Percentiles rank a stretch among this genome's conserved stretches.
These are phyloP conservation scores for Aspergillus funiculosus DNA, from an alignment of 495 filamentous ascomycete species.

Conservation along the genomic window DNA sequence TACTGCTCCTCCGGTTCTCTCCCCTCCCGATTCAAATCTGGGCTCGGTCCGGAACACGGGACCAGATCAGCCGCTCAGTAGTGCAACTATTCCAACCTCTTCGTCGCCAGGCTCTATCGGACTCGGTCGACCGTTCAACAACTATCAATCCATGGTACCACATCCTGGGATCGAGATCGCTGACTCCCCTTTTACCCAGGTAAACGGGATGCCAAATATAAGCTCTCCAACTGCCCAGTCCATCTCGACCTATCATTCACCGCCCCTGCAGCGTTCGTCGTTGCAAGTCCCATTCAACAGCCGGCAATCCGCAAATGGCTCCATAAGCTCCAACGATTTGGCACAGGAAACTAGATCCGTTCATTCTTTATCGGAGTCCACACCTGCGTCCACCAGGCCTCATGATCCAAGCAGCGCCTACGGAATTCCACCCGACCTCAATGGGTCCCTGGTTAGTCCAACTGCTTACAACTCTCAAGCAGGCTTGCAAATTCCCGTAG, in stretches of 20 bases:
- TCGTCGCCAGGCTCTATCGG: slow-evolving; percentile 14
- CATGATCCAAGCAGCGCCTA: slow-evolving; percentile 20
- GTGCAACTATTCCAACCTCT: slow-evolving; percentile 8
- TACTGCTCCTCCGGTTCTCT: slow-evolving; percentile 6
- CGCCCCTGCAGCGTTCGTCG: slow-evolving; percentile 14
- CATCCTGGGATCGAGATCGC: slow-evolving; percentile 15
- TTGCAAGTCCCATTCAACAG: slow-evolving; percentile 5
- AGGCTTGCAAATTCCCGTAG: slow-evolving; percentile 19
- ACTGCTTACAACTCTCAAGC: slow-evolving; percentile 23
- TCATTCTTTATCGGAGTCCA: slow-evolving; percentile 10
- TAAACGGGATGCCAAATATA: slow-evolving; percentile 16
- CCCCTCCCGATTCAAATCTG: slow-evolving; percentile 10
- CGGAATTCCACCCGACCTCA: slow-evolving; percentile 27
- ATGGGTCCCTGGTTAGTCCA: slow-evolving; percentile 18
- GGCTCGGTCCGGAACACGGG: slow-evolving; percentile 2
- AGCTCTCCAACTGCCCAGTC: slow-evolving; percentile 17
- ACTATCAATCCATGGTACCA: slow-evolving; percentile 19
- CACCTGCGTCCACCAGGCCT: slow-evolving; percentile 1
- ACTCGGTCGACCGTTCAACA: slow-evolving; percentile 15
- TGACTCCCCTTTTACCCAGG: slow-evolving; percentile 12
- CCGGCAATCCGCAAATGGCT: slow-evolving; percentile 12
- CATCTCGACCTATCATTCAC: slow-evolving; percentile 16
- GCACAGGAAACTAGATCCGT: slow-evolving; percentile 10
- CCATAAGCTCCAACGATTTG: slow-evolving; percentile 16
- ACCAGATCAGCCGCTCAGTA: slow-evolving; percentile 7